A percentile compares a stretch with the other conserved stretches of the same genome.
Evolutionary conservation across 495 filamentous ascomycete species (phyloP).

Genomic region (Lasiosphaeriaceae sp.): DNA sequence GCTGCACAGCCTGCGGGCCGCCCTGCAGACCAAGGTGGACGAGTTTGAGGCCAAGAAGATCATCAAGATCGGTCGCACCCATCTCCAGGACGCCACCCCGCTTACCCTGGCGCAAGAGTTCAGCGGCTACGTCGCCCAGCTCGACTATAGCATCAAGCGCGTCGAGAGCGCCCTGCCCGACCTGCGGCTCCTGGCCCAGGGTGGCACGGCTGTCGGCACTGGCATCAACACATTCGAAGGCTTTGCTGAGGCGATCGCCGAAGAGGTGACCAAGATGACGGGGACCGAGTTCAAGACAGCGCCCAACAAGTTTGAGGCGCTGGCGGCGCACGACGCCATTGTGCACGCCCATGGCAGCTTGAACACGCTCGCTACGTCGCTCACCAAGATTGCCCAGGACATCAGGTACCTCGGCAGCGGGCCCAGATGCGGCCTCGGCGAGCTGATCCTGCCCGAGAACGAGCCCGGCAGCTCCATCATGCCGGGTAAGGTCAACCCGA

Average conservation of each 20-base stretch:
- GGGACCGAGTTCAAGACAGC: slow-evolving; percentile 92
- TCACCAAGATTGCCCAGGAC: slow-evolving; percentile 98
- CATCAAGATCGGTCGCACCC: slow-evolving; percentile 98
- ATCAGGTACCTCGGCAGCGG: slow-evolving; percentile 95
- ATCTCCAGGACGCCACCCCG: slow-evolving; percentile 96
- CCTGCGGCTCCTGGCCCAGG: slow-evolving; percentile 85
- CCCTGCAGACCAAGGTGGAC: slow-evolving; percentile 84
- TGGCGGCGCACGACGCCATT: slow-evolving; percentile 95
- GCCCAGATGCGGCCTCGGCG: slow-evolving; percentile 90
- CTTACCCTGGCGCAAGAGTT: slow-evolving; percentile 97
- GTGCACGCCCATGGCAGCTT: slow-evolving; percentile 90
- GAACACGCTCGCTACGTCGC: slow-evolving; percentile 86
- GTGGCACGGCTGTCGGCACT: slow-evolving; percentile 94
- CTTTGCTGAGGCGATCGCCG: slow-evolving; percentile 88
- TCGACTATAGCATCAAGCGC: slow-evolving; percentile 85
- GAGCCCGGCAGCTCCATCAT: slow-evolving; percentile 97
- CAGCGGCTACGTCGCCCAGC: slow-evolving; percentile 93
- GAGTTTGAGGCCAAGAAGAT: slow-evolving; percentile 76
- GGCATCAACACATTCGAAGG: slow-evolving; percentile 97
- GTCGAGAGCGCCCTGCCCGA: slow-evolving; percentile 78
- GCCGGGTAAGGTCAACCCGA: slow-evolving; percentile 99
- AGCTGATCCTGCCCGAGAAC: slow-evolving; percentile 91
- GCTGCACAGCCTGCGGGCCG: slow-evolving; percentile 73
- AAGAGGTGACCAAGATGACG: slow-evolving; percentile 86
- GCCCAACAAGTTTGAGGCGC: slow-evolving; percentile 97